phyloP scores from a whole-genome alignment of 306 rosid genomes.

The Trifolium subterraneum region DNA sequence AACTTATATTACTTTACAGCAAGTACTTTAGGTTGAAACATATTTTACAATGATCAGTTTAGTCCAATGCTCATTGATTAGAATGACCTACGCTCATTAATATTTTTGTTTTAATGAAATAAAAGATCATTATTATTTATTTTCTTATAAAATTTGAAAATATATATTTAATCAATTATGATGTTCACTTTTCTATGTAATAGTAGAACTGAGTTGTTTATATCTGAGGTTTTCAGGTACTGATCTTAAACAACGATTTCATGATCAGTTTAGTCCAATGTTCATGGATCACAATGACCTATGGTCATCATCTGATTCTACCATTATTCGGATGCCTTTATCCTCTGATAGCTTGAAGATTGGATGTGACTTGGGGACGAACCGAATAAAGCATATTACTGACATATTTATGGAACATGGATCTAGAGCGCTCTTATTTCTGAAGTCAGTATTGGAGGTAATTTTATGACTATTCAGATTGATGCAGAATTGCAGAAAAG shows the following conservation, averaged over 20 bases:
- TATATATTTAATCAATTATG: slow-evolving; percentile 20
- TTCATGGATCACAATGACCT: slow-evolving; percentile 67
- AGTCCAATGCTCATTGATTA: too few species aligned
- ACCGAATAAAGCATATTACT: slow-evolving; percentile 66
- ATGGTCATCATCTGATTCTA: slow-evolving; percentile 76
- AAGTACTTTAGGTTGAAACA: slow-evolving; percentile 24
- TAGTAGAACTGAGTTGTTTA: slow-evolving; percentile 31
- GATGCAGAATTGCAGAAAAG: slow-evolving; percentile 29
- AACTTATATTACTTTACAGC: slow-evolving; percentile 16
- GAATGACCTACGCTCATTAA: too few species aligned
- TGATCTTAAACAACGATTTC: slow-evolving; percentile 74
- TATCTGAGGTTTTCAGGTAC: slow-evolving; percentile 71
- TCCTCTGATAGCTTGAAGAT: slow-evolving; percentile 67
- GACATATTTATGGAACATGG: slow-evolving; percentile 76
- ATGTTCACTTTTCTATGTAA: slow-evolving; percentile 33
- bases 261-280: slow-evolving; percentile 92
- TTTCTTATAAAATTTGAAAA: slow-evolving; percentile 26
- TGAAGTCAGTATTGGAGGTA: slow-evolving; percentile 96
- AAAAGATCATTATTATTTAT: slow-evolving; percentile 1
- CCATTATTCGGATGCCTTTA: slow-evolving; percentile 95
- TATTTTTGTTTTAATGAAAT: slow-evolving; percentile 20
- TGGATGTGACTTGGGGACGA: slow-evolving; percentile 66
- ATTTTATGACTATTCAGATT: slow-evolving; percentile 37
- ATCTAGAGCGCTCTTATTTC: slow-evolving; percentile 79
- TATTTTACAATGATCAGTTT: neutral